Base-by-base conservation (phyloP, 352 stramenopile species). In the Globisporangium apiculatum region DNA sequence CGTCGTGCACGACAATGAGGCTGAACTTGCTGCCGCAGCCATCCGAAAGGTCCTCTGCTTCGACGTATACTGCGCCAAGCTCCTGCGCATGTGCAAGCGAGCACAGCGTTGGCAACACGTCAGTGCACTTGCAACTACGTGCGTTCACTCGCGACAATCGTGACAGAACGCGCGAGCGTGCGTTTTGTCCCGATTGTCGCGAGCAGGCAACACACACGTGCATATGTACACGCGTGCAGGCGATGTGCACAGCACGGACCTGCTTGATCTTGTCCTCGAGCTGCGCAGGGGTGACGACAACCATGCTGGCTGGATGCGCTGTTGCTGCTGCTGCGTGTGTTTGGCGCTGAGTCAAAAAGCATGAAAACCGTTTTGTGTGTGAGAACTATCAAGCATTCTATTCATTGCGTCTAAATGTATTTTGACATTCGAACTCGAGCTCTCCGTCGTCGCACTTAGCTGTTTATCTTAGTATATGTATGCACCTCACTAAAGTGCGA, bases 21-120 rank as follows among this genome's bases (percentile, higher is more conserved):
- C 82, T 92, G 66, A 91, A 94, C 62, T 91, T 91, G 60, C 70
- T 86, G 38, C 83, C 83, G 60, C 84, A 94, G 38, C 84, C 84
- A 52, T 92, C 84, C 48, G 84, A 94, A 18, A 90, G 65, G 58
- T 94, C 84, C 51, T 76, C 76, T 6, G 85, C 80, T 66, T 91
- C 76, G 53, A 94, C 82, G 52, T 86, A 60, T 49, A 61, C 55
- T 38, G 82, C 82, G 52, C 79, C 82, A 24, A 91, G 73, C 55
- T 88, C 76, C 62, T 85, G 24, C 5, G 41, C 4, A 57, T 37
- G 6, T 55, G 10, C 40, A n/a, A 61, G 36, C 8, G 51, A 31
- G 24, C 3, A 31, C 2, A 31, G 24, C 24, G 24, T 31, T 31
- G 24, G 24, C 24, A 31, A 31, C 36, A 14, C 48, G 11, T 12